phyloP scores from a whole-genome alignment of 139 green algal species.

The Choricystis sp. region DNA sequence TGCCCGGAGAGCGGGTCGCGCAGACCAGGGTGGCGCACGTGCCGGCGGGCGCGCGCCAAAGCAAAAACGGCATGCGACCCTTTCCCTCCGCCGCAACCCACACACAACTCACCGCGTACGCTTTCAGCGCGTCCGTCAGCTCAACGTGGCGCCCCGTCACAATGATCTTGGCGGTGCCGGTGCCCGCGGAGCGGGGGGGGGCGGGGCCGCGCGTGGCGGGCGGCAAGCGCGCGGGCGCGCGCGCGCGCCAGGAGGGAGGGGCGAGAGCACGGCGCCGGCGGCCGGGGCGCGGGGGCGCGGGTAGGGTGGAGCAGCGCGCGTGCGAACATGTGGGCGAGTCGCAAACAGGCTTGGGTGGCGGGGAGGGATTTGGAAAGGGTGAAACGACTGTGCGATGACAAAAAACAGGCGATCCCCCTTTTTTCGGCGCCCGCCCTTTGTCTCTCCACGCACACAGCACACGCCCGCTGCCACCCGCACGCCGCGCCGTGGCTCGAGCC shows the following conservation, averaged over 20 bases:
- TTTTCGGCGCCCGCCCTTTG: no score
- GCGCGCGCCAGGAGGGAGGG: background rate
- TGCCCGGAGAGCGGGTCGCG: background rate
- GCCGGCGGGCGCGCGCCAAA: background rate
- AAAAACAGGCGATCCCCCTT: no score
- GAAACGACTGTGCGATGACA: no score
- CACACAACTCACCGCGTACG: slow-evolving; percentile 13
- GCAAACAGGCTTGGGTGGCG: background rate
- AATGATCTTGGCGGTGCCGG: slow-evolving; percentile 17
- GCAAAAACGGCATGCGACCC: background rate
- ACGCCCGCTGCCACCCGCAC: no score
- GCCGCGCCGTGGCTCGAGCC: no score
- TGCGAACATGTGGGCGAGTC: background rate
- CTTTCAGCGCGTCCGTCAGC: slow-evolving; percentile 37
- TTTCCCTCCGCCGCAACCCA: background rate
- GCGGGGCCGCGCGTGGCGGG: no score
- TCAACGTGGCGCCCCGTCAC: slow-evolving; percentile 31
- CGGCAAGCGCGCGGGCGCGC: background rate
- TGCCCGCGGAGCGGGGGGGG: no score
- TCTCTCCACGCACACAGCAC: no score
- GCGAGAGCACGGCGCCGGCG: background rate
- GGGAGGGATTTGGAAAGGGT: background rate
- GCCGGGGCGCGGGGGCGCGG: no score
- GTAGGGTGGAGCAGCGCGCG: no score
- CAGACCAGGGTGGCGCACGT: background rate